Evolutionary conservation across 495 filamentous ascomycete species (phyloP), one percentile per base, ranked within the genome.

Genomic region (Penicillium pancosmium): DNA sequence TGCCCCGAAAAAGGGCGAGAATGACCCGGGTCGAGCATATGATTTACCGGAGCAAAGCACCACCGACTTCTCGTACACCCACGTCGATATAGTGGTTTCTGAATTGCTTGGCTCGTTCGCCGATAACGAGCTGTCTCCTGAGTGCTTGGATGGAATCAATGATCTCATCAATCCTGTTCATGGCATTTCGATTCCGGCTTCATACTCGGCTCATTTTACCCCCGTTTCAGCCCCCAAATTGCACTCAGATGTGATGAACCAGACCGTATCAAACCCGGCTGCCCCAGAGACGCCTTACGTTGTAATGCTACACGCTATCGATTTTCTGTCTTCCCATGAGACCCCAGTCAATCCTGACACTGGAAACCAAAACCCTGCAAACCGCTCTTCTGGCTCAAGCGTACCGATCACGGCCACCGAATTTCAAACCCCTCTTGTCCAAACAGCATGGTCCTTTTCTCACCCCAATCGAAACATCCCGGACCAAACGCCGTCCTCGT

Each of bases 31-130:
- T 21, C 61, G 43, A 7, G 33, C 50, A 16, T 49, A 66, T 33
- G 57, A 63, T 33, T 46, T 62, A 19, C 21, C 52, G 10, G 55
- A 52, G 15, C 51, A 55, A 11, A 55, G 35, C 10, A 16, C 33
- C 23, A 19, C 66, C 1, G 62, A 55, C 5, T 27, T 61, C 46
- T 54, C 52, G 6, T 71, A 85, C 64, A 84, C 83, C 56, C 87
- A 86, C 41, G 89, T 98, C 49, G 94, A 99, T 70, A 97, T 99
- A 54, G 74, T 98, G 4, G 83, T 99, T 6, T 96, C 91, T 1
- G 94, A 99, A 69, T 85, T 99, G 2, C 81, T 99, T 1, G 93
- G 93, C 40, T 96, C 91, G 41, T 98, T 94, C 69, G 91, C 83
- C 52, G 91, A 96, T 73, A 94, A 96, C 67, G 91, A 96, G 70